Evolutionary conservation across 169 alveolate species (phyloP).

Genomic region (Plasmodium ovale): DNA sequence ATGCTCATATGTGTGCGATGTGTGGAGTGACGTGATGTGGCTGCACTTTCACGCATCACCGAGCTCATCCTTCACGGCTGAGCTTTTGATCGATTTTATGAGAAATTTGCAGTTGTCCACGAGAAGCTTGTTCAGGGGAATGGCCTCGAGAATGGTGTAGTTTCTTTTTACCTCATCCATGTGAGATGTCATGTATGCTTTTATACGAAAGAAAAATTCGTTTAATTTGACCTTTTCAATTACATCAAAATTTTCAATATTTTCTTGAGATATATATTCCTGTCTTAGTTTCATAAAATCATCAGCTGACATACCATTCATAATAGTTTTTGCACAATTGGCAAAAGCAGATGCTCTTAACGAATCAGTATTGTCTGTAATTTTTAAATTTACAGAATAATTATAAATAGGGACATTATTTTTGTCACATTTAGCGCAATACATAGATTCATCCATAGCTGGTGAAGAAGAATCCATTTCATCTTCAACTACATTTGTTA

Average conservation of each 20-base stretch:
- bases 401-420: slow-evolving; percentile 78
- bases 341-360: slow-evolving; percentile 83
- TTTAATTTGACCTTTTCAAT: slow-evolving; percentile 49
- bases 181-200: slow-evolving; percentile 70
- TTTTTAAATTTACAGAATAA: slow-evolving; percentile 80
- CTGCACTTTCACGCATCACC: too few species aligned
- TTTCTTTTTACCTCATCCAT: slow-evolving; percentile 65
- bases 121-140: slow-evolving; percentile 31
- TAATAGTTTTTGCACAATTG: slow-evolving; percentile 78
- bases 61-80: too few species aligned
- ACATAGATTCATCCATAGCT: slow-evolving; percentile 64
- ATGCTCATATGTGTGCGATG: too few species aligned
- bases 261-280: slow-evolving; percentile 41
- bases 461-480: slow-evolving; percentile 2
- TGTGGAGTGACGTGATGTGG: too few species aligned
- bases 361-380: slow-evolving; percentile 80
- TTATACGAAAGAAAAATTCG: slow-evolving; percentile 59
- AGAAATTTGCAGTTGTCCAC: slow-evolving; percentile 47
- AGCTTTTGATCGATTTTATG: slow-evolving; percentile 17
- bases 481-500: slow-evolving; percentile 47
- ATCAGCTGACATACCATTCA: slow-evolving; percentile 72
- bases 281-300: slow-evolving; percentile 61
- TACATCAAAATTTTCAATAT: slow-evolving; percentile 57
- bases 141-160: slow-evolving; percentile 41
- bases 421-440: slow-evolving; percentile 80